These are phyloP conservation scores for Aphanomyces astaci DNA, from an alignment of 352 stramenopile species.

Conservation along the genomic window DNA sequence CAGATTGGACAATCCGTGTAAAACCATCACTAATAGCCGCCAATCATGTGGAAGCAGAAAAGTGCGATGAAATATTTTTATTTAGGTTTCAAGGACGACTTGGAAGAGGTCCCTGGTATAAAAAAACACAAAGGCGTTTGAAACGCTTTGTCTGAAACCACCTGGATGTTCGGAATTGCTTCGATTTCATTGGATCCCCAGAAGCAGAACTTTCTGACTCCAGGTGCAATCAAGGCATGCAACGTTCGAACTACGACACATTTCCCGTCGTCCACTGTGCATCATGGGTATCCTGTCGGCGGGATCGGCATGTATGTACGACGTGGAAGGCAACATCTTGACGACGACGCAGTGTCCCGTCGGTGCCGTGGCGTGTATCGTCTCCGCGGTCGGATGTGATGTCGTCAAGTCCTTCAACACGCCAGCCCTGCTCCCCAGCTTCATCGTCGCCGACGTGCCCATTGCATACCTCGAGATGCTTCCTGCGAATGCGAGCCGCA, in stretches of 20 bases:
- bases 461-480: constrained; percentile 10
- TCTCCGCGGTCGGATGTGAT: constrained; percentile 1
- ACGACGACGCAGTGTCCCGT: neutral
- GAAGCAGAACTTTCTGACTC: neutral
- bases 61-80: no score
- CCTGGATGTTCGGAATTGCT: neutral
- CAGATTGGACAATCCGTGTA: no score
- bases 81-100: no score
- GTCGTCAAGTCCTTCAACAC: neutral
- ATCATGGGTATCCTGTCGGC: neutral
- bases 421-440: neutral
- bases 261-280: neutral
- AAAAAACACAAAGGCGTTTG: no score
- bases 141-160: neutral
- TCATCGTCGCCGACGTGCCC: neutral
- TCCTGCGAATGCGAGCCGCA: neutral
- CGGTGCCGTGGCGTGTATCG: neutral
- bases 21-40: no score
- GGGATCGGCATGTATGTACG: neutral
- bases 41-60: no score
- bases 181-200: neutral
- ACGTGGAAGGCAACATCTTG: neutral
- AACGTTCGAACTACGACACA: neutral
- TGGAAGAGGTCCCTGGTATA: no score
- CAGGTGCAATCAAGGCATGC: neutral